Conservation (phyloP, 805 yeast genomes). For the Zygotorulaspora danielsina region DNA sequence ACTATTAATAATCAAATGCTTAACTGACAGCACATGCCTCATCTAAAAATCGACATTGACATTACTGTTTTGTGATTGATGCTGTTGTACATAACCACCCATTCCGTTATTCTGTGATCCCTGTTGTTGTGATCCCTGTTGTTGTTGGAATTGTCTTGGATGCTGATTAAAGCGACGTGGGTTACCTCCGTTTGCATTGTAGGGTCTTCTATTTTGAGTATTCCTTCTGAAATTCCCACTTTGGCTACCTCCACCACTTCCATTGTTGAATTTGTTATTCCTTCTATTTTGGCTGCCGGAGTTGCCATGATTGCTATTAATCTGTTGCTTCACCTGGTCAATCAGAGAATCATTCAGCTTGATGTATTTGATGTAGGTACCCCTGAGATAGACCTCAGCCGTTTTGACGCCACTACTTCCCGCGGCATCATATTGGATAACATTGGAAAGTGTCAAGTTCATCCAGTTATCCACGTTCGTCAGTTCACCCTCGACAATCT, state of each 20-base stretch:
- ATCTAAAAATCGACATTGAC: slow-evolving; percentile 14
- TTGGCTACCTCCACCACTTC: slow-evolving; percentile 33
- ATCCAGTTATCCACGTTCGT: slow-evolving; percentile 91
- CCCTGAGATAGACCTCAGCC: slow-evolving; percentile 76
- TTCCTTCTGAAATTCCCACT: slow-evolving; percentile 34
- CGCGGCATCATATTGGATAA: slow-evolving; percentile 37
- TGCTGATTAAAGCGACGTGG: slow-evolving; percentile 8
- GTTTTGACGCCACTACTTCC: slow-evolving; percentile 41
- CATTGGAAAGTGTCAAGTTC: slow-evolving; percentile 83
- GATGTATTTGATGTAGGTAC: slow-evolving; percentile 74
- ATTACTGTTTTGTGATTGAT: slow-evolving; percentile 12
- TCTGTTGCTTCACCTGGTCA: slow-evolving; percentile 69
- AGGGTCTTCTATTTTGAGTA: slow-evolving; percentile 34
- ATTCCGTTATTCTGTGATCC: slow-evolving; percentile 22
- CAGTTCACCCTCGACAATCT: slow-evolving; percentile 77
- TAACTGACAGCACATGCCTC: background rate
- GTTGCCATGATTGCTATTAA: slow-evolving; percentile 45
- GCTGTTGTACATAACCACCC: slow-evolving; percentile 35
- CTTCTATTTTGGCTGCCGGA: slow-evolving; percentile 34
- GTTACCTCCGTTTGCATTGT: slow-evolving; percentile 17
- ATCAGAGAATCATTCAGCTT: slow-evolving; percentile 73
- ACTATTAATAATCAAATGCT: background rate
- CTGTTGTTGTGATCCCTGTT: slow-evolving; percentile 6
- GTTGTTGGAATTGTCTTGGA: slow-evolving; percentile 7
- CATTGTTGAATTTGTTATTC: slow-evolving; percentile 18